Evolutionary conservation across 2,329 filamentous ascomycete genomes (phyloP), one percentile per base, ranked within the genome.

Genomic region (Diplodia sapinea): DNA sequence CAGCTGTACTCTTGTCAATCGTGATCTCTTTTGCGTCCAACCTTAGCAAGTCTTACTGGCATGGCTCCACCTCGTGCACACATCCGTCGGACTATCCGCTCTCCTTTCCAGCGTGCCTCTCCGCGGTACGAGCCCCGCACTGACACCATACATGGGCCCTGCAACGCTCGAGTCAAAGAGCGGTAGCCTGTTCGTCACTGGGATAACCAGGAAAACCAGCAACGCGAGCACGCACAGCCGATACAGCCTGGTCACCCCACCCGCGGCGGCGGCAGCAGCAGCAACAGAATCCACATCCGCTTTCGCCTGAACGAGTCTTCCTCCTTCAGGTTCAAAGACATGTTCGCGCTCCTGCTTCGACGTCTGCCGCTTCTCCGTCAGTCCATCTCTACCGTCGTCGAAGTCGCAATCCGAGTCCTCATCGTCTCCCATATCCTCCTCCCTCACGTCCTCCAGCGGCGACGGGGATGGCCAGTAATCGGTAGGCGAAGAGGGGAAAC

Each of bases 1-100:
- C 87, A 69, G 83, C 87, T 86, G 29, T 9, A 20, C 2, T 23
- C 17, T 26, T 9, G 43, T 49, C 51, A 65, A 40, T 40, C 23
- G 4, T 13, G 2, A 8, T 9, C 9, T 31, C 17, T 20, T 4
- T 70, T 11, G 43, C 29, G 15, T 31, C 50, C 38, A 2, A 29
- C 50, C 12, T 15, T 47, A 7, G 13, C 6, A 15, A 55, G 3
- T 66, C 71, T 38, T 68, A 74, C 73, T 70, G 65, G 79, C 77
- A 31, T 78, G 77, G 17, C 73, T 75, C 76, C 76, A 79, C 59
- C 77, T 73, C 59, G 75, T 78, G 70, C 78, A 79, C 26, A 77
- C 73, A 43, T 78, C 71, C 0, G 75, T 76, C 23, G 73, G 70
- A 13, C 75, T 74, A 29, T 79, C 73, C 4, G 74, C 74, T 55